Conservation (phyloP, 805 yeast species). For the Naumovozyma baii region DNA sequence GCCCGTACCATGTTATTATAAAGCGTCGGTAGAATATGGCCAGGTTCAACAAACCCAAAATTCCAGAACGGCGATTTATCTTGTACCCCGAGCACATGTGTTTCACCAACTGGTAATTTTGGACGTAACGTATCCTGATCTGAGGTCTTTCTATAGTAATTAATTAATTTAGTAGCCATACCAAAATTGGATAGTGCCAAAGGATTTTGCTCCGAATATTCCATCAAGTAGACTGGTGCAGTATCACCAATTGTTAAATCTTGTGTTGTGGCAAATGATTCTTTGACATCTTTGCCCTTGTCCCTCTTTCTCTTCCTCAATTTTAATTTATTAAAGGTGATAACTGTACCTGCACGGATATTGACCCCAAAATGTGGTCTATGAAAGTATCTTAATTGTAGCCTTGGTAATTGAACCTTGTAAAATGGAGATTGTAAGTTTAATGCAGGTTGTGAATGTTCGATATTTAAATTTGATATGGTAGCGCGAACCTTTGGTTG, state of each 20-base stretch:
- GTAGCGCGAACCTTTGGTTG: slow-evolving; percentile 89
- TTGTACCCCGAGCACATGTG: slow-evolving; percentile 90
- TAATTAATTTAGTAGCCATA: slow-evolving; percentile 89
- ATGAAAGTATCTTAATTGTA: slow-evolving; percentile 69
- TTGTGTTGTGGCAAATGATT: slow-evolving; percentile 56
- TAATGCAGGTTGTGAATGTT: slow-evolving; percentile 82
- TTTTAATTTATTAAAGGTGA: slow-evolving; percentile 68
- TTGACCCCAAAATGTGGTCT: slow-evolving; percentile 53
- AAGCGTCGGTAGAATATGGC: slow-evolving; percentile 85
- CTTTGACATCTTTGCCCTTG: slow-evolving; percentile 69
- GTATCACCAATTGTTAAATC: slow-evolving; percentile 82
- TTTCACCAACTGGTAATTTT: slow-evolving; percentile 82
- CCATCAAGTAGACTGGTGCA: slow-evolving; percentile 67
- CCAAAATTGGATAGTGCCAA: slow-evolving; percentile 78
- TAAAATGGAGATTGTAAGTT: slow-evolving; percentile 86
- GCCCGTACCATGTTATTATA: slow-evolving; percentile 89
- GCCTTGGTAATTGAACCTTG: slow-evolving; percentile 61
- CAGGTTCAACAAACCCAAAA: slow-evolving; percentile 92
- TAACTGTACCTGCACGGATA: slow-evolving; percentile 66
- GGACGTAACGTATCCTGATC: slow-evolving; percentile 83
- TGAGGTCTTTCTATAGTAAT: slow-evolving; percentile 77
- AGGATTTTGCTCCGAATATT: slow-evolving; percentile 86
- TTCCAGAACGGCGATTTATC: slow-evolving; percentile 98
- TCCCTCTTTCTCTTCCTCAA: slow-evolving; percentile 81
- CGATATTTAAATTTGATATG: slow-evolving; percentile 80